Evolutionary conservation across 2,329 filamentous ascomycete genomes (phyloP).

Genomic region (Microdochium bolleyi): DNA sequence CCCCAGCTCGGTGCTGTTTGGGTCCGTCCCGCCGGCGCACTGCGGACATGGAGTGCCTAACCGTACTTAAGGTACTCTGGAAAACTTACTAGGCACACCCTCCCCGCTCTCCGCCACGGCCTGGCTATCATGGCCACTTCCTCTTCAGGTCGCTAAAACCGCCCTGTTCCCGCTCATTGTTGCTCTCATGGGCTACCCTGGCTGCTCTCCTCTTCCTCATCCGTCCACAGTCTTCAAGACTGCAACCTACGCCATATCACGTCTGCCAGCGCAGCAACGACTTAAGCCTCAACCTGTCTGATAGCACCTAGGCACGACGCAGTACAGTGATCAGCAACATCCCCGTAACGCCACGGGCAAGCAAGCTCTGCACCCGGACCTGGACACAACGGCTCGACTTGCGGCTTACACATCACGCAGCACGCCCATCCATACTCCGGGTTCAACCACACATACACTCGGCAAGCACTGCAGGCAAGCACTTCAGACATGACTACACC

Average conservation of each 20-base stretch:
- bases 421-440: background rate
- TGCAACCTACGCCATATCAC: background rate
- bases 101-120: background rate
- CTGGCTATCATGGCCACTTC: background rate
- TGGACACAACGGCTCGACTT: too few relatives aligned
- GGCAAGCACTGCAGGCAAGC: background rate
- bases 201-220: background rate
- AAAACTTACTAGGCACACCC: background rate
- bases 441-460: background rate
- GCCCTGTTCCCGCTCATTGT: background rate
- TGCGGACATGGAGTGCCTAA: too few relatives aligned
- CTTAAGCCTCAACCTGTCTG: background rate
- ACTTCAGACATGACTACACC: background rate
- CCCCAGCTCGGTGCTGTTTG: background rate
- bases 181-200: background rate
- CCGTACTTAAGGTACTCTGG: background rate
- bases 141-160: background rate
- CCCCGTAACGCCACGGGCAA: too few relatives aligned
- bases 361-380: too few relatives aligned
- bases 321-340: background rate
- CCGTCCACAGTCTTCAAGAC: background rate
- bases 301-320: too few relatives aligned
- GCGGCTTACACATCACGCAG: too few relatives aligned
- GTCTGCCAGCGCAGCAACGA: background rate
- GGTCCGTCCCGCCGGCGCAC: too few relatives aligned